phyloP scores from a whole-genome alignment of 2,329 filamentous ascomycete species.

The Aspergillus tamarii region DNA sequence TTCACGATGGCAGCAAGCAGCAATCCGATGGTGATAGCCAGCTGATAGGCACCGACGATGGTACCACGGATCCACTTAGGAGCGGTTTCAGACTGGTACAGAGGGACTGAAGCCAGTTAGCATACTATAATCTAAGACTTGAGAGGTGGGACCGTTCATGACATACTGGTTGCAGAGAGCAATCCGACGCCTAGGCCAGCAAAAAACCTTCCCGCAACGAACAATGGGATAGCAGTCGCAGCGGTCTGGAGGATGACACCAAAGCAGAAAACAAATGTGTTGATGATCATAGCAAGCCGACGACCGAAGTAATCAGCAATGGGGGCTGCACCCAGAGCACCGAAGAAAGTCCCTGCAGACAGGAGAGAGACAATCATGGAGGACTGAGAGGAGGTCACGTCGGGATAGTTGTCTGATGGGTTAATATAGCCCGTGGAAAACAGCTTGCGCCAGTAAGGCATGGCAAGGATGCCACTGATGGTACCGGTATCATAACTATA shows the following conservation, averaged over 20 bases:
- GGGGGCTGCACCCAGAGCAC: conserved; percentile 71
- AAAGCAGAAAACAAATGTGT: conserved; percentile 37
- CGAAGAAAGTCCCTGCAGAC: conserved; percentile 74
- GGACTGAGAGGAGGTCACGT: conserved; percentile 56
- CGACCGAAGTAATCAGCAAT: conserved; percentile 45
- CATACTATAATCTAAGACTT: background rate
- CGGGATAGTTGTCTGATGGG: conserved; percentile 43
- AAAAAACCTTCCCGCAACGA: conserved; percentile 56
- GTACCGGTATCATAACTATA: conserved; percentile 56
- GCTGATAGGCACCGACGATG: conserved; percentile 77
- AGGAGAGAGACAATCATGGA: conserved; percentile 73
- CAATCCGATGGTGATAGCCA: conserved; percentile 77
- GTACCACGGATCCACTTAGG: conserved; percentile 75
- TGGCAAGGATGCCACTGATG: conserved; percentile 57
- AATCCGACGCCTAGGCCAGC: conserved; percentile 69
- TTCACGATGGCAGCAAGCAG: conserved; percentile 73
- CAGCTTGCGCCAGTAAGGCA: conserved; percentile 46
- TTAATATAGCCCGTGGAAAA: conserved; percentile 42
- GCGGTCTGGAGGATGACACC: conserved; percentile 40
- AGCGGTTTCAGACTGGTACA: conserved; percentile 81
- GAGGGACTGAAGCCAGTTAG: conserved; percentile 32
- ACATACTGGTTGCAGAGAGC: conserved; percentile 73
- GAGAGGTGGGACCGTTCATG: background rate
- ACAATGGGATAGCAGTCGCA: conserved; percentile 33
- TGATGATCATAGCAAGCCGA: conserved; percentile 46